These are phyloP conservation scores for Ophiocordyceps camponoti-saundersi DNA, from an alignment of 2,329 filamentous ascomycete species.

Conservation along the genomic window DNA sequence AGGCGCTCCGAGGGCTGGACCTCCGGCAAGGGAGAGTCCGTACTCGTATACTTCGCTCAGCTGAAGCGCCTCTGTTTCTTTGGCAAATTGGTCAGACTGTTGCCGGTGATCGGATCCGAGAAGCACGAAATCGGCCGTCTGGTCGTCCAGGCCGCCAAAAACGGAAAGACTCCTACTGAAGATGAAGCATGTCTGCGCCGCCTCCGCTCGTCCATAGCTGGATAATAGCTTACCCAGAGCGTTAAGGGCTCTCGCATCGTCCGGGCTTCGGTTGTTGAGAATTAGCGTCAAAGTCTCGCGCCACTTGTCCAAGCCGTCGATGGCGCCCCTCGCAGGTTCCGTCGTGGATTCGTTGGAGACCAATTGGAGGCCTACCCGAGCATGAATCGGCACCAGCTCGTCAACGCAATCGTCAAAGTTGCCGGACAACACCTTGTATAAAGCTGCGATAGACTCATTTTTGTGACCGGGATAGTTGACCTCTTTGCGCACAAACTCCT, in stretches of 20 bases:
- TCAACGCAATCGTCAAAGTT: constrained; percentile 92
- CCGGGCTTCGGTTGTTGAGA: constrained; percentile 69
- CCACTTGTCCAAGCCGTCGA: constrained; percentile 86
- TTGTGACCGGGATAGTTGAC: constrained; percentile 67
- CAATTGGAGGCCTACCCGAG: constrained; percentile 80
- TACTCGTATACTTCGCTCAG: constrained; percentile 96
- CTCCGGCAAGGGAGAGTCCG: constrained; percentile 54
- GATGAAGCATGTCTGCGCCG: constrained; percentile 85
- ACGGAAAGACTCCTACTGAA: constrained; percentile 58
- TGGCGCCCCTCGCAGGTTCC: constrained; percentile 49
- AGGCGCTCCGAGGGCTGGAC: constrained; percentile 41
- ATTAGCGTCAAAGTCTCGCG: constrained; percentile 75
- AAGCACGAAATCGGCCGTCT: constrained; percentile 61
- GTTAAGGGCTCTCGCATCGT: constrained; percentile 61
- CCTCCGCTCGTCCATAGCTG: constrained; percentile 76
- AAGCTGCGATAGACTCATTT: constrained; percentile 72
- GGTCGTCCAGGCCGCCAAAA: constrained; percentile 73
- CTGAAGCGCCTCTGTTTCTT: constrained; percentile 72
- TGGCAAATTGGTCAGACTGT: constrained; percentile 53
- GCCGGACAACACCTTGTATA: constrained; percentile 88
- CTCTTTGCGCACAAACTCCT: constrained; percentile 91
- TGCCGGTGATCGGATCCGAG: constrained; percentile 69
- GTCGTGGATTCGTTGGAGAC: constrained; percentile 54
- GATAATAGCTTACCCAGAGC: constrained; percentile 69
- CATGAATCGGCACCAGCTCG: constrained; percentile 84